Evolutionary conservation across 352 stramenopile species (phyloP).

Genomic region (Phytophthora rubi): DNA sequence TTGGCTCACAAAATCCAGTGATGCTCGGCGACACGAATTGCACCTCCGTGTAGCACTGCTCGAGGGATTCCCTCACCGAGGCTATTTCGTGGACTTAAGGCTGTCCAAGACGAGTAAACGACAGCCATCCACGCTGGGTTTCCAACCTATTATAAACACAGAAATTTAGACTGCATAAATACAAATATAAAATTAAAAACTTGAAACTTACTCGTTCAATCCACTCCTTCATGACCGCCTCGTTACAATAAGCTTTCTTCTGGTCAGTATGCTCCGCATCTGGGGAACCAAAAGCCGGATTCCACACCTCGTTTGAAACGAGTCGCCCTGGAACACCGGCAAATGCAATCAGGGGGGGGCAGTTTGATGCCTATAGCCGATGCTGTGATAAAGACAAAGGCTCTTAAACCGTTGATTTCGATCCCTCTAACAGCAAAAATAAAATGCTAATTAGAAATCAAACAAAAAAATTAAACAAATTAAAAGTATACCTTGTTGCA

Average conservation of each 20-base stretch:
- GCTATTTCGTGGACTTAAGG: neutral
- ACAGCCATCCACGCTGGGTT: neutral
- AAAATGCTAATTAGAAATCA: neutral
- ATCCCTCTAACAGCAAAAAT: slow-evolving; percentile 6
- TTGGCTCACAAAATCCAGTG: too few species aligned
- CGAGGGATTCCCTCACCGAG: neutral
- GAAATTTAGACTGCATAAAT: slow-evolving; percentile 1
- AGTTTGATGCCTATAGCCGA: slow-evolving; percentile 12
- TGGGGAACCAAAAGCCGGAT: slow-evolving; percentile 1
- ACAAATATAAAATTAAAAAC: neutral
- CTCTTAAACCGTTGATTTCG: slow-evolving; percentile 12
- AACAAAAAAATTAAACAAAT: slow-evolving; percentile 1
- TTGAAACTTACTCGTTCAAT: slow-evolving; percentile 12
- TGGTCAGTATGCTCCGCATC: slow-evolving; percentile 15
- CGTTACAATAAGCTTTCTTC: slow-evolving; percentile 20
- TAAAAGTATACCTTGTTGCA: slow-evolving; percentile 9
- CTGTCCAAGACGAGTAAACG: neutral
- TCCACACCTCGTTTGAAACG: slow-evolving; percentile 12
- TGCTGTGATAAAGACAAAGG: slow-evolving; percentile 13
- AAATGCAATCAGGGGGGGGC: slow-evolving; percentile 11
- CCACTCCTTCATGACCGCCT: slow-evolving; percentile 16
- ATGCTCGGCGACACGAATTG: neutral
- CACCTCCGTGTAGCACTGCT: neutral
- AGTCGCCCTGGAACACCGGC: slow-evolving; percentile 7
- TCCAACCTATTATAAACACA: slow-evolving; percentile 13